These are phyloP conservation scores for Arthrinium phaeospermum DNA, from an alignment of 2,329 filamentous ascomycete genomes.

Conservation along the genomic window DNA sequence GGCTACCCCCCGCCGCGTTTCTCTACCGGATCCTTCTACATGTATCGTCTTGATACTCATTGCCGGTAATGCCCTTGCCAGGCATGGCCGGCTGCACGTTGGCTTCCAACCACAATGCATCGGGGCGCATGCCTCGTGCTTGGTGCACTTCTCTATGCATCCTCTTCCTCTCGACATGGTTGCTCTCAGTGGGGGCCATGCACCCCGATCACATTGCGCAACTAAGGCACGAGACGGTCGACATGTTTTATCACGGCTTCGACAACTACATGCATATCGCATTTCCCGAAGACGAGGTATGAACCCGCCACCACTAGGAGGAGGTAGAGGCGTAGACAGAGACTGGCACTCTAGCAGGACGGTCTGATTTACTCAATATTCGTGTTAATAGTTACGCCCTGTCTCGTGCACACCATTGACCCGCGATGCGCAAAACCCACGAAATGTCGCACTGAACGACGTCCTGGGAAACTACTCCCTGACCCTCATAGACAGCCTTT, in stretches of 20 bases:
- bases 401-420: slow-evolving; percentile 84
- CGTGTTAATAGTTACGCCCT: slow-evolving; percentile 70
- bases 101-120: slow-evolving; percentile 30
- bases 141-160: slow-evolving; percentile 35
- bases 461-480: slow-evolving; percentile 96
- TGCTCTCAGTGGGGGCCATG: slow-evolving; percentile 53
- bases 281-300: slow-evolving; percentile 91
- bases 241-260: slow-evolving; percentile 97
- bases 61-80: slow-evolving; percentile 48
- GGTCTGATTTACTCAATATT: neutral
- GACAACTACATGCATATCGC: slow-evolving; percentile 93
- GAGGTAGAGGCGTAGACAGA: neutral
- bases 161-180: slow-evolving; percentile 46
- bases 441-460: slow-evolving; percentile 88
- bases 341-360: neutral
- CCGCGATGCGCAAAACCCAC: slow-evolving; percentile 79
- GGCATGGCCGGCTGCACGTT: slow-evolving; percentile 41
- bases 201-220: slow-evolving; percentile 58
- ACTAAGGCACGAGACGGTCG: slow-evolving; percentile 65
- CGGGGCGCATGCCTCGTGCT: slow-evolving; percentile 26
- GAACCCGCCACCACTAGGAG: slow-evolving; percentile 2
- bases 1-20: neutral
- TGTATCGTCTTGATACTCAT: slow-evolving; percentile 39
- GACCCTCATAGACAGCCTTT: slow-evolving; percentile 93
- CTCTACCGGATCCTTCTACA: slow-evolving; percentile 32